phyloP scores from a whole-genome alignment of 108 stramenopile species.

The Nannochloropsis gaditana region DNA sequence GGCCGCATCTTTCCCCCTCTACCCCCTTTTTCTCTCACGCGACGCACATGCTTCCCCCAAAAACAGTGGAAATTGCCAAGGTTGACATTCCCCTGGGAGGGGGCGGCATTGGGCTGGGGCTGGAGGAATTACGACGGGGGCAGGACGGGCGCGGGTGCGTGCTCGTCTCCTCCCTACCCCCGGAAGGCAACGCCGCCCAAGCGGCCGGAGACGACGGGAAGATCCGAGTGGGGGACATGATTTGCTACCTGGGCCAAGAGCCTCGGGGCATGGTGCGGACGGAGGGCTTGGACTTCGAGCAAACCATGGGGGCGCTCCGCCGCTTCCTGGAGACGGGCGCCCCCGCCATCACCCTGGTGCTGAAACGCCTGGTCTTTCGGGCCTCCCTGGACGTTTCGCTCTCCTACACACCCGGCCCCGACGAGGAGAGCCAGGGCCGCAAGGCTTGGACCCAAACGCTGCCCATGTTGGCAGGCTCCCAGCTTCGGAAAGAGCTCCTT shows the following conservation, averaged over 20 bases:
- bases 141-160: conserved; percentile 42
- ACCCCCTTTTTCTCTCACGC: background rate
- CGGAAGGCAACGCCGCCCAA: conserved; percentile 35
- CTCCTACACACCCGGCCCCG: background rate
- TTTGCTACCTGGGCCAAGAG: conserved; percentile 41
- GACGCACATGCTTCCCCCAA: background rate
- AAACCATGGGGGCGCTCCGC: conserved; percentile 34
- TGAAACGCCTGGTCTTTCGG: conserved; percentile 43
- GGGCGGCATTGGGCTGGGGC: conserved; percentile 34
- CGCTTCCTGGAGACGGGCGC: conserved; percentile 21
- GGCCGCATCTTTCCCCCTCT: background rate
- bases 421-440: conserved; percentile 23
- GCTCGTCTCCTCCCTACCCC: conserved; percentile 24
- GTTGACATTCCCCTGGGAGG: conserved; percentile 29
- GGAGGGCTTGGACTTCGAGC: conserved; percentile 44
- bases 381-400: conserved; percentile 33
- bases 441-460: background rate
- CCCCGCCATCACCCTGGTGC: conserved; percentile 36
- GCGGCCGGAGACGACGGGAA: conserved; percentile 31
- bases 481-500: conserved; percentile 45
- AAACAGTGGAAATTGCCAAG: background rate
- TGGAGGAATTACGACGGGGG: conserved; percentile 36
- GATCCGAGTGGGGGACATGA: conserved; percentile 34
- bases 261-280: conserved; percentile 36
- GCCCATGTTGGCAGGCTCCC: conserved; percentile 29